Conservation (phyloP, 208 protist genomes). For the Balamuthia mandrillaris region DNA sequence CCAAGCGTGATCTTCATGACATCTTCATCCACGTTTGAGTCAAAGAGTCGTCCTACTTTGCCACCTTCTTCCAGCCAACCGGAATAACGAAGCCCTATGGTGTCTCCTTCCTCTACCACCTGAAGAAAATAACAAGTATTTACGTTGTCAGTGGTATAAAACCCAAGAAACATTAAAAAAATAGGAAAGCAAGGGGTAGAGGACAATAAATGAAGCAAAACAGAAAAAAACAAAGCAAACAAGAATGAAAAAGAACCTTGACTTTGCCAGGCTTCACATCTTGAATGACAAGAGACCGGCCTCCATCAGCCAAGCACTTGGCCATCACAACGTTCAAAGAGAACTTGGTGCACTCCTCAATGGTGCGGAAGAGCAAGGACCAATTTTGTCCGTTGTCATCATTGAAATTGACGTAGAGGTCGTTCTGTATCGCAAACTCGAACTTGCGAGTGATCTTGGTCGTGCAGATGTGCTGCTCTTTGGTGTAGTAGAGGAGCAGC, state of each 20-base stretch:
- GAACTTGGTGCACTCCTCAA: slow-evolving; percentile 26
- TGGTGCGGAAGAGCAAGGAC: not conserved
- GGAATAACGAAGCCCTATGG: too few relatives aligned
- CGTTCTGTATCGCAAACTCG: slow-evolving; percentile 18
- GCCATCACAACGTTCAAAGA: not conserved
- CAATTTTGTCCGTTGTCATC: not conserved
- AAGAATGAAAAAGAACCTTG: not conserved
- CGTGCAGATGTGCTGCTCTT: slow-evolving; percentile 26
- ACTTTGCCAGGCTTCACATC: slow-evolving; percentile 10
- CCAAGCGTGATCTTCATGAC: not conserved
- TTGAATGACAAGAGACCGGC: not conserved
- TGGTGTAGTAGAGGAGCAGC: slow-evolving; percentile 25
- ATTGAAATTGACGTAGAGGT: slow-evolving; percentile 22
- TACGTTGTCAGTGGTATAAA: too few relatives aligned
- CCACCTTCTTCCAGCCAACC: too few relatives aligned
- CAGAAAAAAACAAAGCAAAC: too few relatives aligned
- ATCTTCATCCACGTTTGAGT: too few relatives aligned
- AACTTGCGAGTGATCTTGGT: slow-evolving; percentile 11
- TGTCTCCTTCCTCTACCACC: too few relatives aligned
- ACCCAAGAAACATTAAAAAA: not conserved
- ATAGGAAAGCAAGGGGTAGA: not conserved
- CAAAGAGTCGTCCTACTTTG: too few relatives aligned
- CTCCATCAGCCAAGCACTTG: not conserved
- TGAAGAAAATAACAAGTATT: too few relatives aligned
- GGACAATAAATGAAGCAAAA: not conserved